Percentiles rank a stretch among this genome's conserved stretches.
phyloP scores from a whole-genome alignment of 805 yeast species.

The Candida taoyuanica region DNA sequence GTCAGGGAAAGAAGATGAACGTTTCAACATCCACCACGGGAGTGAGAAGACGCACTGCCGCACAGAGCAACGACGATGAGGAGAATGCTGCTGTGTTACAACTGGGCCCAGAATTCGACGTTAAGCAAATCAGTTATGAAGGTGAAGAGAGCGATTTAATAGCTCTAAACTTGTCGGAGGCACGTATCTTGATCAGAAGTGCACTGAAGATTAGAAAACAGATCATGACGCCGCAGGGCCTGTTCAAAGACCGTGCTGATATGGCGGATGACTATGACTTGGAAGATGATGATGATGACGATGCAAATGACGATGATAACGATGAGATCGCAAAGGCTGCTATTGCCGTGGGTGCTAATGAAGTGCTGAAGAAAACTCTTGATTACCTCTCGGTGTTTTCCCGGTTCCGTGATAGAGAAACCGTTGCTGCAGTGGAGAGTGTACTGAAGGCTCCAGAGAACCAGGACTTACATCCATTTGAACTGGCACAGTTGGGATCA shows the following conservation, averaged over 20 bases:
- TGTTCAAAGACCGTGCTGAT: conserved; percentile 25
- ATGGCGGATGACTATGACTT: conserved; percentile 26
- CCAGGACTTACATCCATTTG: conserved; percentile 86
- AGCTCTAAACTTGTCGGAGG: conserved; percentile 85
- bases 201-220: conserved; percentile 74
- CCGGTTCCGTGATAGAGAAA: conserved; percentile 86
- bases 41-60: conserved; percentile 68
- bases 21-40: conserved; percentile 86
- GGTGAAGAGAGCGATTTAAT: conserved; percentile 75
- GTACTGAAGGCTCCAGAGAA: conserved; percentile 71
- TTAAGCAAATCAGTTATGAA: conserved; percentile 72
- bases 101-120: conserved; percentile 89
- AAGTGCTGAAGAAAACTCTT: conserved; percentile 86
- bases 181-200: conserved; percentile 83
- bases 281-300: conserved; percentile 28
- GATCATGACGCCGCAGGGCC: conserved; percentile 42
- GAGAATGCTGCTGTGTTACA: conserved; percentile 86
- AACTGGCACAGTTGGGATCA: conserved; percentile 83
- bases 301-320: conserved; percentile 29
- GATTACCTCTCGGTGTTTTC: conserved; percentile 83
- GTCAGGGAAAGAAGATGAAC: too few species aligned
- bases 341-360: conserved; percentile 71
- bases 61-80: conserved; percentile 63
- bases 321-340: conserved; percentile 37
- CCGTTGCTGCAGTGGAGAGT: conserved; percentile 90